Base-by-base conservation (phyloP, 2,329 filamentous ascomycete genomes). In the Pseudopyricularia javanii region DNA sequence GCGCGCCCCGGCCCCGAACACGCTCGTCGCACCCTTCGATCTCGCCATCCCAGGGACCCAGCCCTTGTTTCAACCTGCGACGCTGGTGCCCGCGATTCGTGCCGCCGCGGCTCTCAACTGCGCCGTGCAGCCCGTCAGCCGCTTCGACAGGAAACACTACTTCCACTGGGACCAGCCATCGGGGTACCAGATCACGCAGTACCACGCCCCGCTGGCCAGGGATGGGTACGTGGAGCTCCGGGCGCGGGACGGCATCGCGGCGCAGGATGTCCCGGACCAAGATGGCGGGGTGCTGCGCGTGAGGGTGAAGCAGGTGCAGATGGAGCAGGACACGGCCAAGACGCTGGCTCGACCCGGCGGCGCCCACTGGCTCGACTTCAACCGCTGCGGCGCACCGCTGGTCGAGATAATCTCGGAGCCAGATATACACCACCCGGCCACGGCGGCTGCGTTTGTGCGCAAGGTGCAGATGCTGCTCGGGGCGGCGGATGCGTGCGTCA, bases 101-200 rank as follows among this genome's bases (percentile, higher is more conserved):
- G 91, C 91, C 17, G 91, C 93, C 0, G 71, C 96, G 50, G 88
- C 90, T 0, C 74, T 98, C 47, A 80, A 85, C 54, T 97, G 93
- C 67, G 71, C 82, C 1, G 78, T 97, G 51, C 86, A 94, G 63
- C 73, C 70, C 1, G 76, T 80, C 59, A 95, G 90, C 66, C 81
- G 80, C 52, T 98, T 96, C 70, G 93, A 98, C 68, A 79, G 93
- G 57, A 98, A 98, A 67, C 93, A 98, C 68, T 98, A 98, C 69
- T 97, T 98, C 68, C 95, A 96, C 73, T 95, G 93, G 80, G 93
- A 98, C 67, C 93, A 98, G 68, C 93, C 93, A 1, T 80, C 88
- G 0, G 93, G 93, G 0, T 98, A 98, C 67, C 93, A 98, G 67
- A 95, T 98, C 57, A 98, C 93, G 2, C 93, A 98, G 64, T 97